Evolutionary conservation across 352 stramenopile species (phyloP), one percentile per base, ranked within the genome.

Genomic region (Stephanocyclus meneghinianus): DNA sequence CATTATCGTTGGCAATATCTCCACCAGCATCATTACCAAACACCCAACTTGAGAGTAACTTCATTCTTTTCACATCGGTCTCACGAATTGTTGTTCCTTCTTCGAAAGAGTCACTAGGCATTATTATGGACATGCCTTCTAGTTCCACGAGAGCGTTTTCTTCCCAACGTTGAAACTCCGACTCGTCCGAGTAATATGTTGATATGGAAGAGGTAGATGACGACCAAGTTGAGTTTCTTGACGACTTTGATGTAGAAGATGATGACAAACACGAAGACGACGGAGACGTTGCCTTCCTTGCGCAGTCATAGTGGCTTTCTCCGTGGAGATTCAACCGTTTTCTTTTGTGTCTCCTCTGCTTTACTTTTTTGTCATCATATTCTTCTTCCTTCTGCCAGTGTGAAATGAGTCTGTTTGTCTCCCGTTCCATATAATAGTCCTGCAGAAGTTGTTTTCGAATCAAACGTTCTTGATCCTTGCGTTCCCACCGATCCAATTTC

Each of bases 361-460:
- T 63, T 21, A 15, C 26, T n/a, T 3, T 2, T 13, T 29, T 15
- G 10, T 35, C 59, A n/a, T 67, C 26, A 51, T 51, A 8, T 40
- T 40, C 35, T 40, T 40, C 32, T 35, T 67, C 35, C 10, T 16
- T 69, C 11, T 55, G 6, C 61, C 61, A 69, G 21, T 3, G 1
- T 5, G 35, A 35, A 42, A 57, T 18, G 0, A 69, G 11, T 37
- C 44, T 35, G 4, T 42, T 69, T 44, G 47, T 42, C 26, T 71
- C 63, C 21, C 63, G 44, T 15, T 71, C 45, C 30, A 61, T 40
- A 50, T 61, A 61, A 61, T 61, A 71, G 26, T 71, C 63, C 15
- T 59, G 29, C 21, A 71, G n/a, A 30, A 71, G 11, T 10, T 61
- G 10, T 42, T 71, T 61, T 15, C 44, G 21, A 0, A 32, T n/a